Evolutionary conservation across 352 stramenopile species (phyloP).

Genomic region (Pythium rhizo-oryzae): DNA sequence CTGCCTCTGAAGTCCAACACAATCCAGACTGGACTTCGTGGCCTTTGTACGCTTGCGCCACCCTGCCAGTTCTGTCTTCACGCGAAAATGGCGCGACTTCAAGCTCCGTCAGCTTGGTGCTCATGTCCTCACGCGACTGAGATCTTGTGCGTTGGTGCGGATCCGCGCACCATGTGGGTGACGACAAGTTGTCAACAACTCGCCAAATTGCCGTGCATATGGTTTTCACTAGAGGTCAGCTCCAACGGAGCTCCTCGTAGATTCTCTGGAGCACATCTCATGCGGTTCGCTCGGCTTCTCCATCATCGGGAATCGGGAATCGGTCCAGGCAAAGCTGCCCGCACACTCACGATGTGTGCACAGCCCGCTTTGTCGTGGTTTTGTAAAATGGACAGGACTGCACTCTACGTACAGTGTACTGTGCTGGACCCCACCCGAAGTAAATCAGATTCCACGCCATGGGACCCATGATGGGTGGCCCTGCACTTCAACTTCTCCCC

Average conservation of each 20-base stretch:
- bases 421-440: not conserved
- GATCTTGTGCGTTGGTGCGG: not conserved
- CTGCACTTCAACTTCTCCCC: slow-evolving; percentile 15
- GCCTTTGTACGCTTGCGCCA: no score
- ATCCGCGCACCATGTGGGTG: not conserved
- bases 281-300: not conserved
- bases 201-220: not conserved
- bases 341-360: no score
- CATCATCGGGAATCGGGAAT: not conserved
- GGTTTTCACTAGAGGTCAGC: not conserved
- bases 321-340: no score
- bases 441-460: not conserved
- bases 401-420: no score
- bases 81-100: no score
- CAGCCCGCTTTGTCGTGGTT: not conserved
- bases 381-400: not conserved
- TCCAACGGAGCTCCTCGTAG: not conserved
- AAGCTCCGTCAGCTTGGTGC: no score
- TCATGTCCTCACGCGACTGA: not conserved
- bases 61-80: not conserved
- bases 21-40: no score
- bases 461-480: not conserved
- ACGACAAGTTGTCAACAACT: not conserved
- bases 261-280: not conserved
- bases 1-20: no score